Base-by-base conservation (phyloP, 352 stramenopile genomes). In the Phytophthora chlamydospora region DNA sequence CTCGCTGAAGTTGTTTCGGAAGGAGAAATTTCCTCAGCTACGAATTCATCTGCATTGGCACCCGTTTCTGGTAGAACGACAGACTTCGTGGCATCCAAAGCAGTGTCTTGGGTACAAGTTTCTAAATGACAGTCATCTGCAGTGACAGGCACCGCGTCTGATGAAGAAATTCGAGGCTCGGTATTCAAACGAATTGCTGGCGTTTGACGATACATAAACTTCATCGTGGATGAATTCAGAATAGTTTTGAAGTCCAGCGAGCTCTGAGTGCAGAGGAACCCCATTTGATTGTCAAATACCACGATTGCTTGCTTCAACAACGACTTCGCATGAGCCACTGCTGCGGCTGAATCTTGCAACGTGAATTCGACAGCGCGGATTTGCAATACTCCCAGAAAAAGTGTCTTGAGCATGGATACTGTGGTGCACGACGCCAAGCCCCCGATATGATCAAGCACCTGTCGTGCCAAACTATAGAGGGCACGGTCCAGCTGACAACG, bases 271-370 rank as follows among this genome's bases (percentile, higher is more conserved):
- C 68, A 71, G 13, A 89, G 35, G 31, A 70, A 66, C 0, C 79
- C 79, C 2, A 83, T 35, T 44, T 90, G 79, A 49, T 90, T 90
- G 50, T 90, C 79, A 3, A 76, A 69, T 2, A 89, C 77, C n/a
- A 73, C 45, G 6, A 66, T 81, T 34, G 83, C 62, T 33, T 88
- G 75, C n/a, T 81, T 81, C 5, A 89, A 65, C 38, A 88, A 62
- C 14, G 47, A 75, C 36, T 90, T 90, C 13, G 74, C 50, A 5
- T 45, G 61, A n/a, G 68, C 29, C n/a, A 38, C 19, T 32, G 35
- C 48, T 17, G 14, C 9, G 5, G n/a, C 35, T 14, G n/a, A 5
- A 48, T 61, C 43, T 42, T 82, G 52, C 6, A 90, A 42, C 16
- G 77, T 87, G 36, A 88, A 68, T 52, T 90, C 81, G 4, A 90